Evolutionary conservation across 75 land plant species (phyloP).

Genomic region (Ceratopteris richardii): DNA sequence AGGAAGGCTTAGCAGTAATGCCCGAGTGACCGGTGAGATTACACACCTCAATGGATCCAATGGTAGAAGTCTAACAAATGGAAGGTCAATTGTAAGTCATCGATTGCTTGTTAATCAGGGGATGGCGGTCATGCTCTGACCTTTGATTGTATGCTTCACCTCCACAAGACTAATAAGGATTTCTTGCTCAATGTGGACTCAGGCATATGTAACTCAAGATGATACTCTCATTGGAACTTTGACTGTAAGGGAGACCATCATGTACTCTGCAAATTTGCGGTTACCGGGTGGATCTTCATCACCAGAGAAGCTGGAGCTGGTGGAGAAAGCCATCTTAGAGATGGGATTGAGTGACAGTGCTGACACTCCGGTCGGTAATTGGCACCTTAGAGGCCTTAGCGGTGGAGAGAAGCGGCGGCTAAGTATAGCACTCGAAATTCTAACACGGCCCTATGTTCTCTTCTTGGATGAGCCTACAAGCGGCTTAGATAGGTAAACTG

Average conservation of each 20-base stretch:
- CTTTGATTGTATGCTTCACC: too few relatives aligned
- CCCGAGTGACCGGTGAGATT: slow-evolving; percentile 22
- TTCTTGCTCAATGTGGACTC: too few relatives aligned
- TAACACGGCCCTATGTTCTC: slow-evolving; percentile 21
- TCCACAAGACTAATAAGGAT: too few relatives aligned
- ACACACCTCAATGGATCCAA: slow-evolving; percentile 1
- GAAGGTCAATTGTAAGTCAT: neutral
- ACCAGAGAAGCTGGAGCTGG: slow-evolving; percentile 23
- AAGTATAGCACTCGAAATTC: slow-evolving; percentile 31
- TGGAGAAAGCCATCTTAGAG: slow-evolving; percentile 28
- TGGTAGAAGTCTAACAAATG: neutral
- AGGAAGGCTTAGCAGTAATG: slow-evolving; percentile 29
- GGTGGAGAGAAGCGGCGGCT: slow-evolving; percentile 35
- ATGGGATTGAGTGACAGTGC: slow-evolving; percentile 30
- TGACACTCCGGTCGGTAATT: slow-evolving; percentile 29
- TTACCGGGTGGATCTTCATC: slow-evolving; percentile 14
- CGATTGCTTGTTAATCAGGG: too few relatives aligned
- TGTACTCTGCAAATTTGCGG: slow-evolving; percentile 22
- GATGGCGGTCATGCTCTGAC: too few relatives aligned
- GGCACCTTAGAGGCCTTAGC: slow-evolving; percentile 30
- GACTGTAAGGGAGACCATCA: slow-evolving; percentile 28
- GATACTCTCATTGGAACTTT: slow-evolving; percentile 30
- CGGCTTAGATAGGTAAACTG: slow-evolving; percentile 35
- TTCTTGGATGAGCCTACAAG: slow-evolving; percentile 42
- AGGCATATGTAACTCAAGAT: slow-evolving; percentile 41